Percentiles rank a stretch among this genome's conserved stretches.
Conservation (phyloP, 2,329 filamentous ascomycete species). For the Penicillium freii region DNA sequence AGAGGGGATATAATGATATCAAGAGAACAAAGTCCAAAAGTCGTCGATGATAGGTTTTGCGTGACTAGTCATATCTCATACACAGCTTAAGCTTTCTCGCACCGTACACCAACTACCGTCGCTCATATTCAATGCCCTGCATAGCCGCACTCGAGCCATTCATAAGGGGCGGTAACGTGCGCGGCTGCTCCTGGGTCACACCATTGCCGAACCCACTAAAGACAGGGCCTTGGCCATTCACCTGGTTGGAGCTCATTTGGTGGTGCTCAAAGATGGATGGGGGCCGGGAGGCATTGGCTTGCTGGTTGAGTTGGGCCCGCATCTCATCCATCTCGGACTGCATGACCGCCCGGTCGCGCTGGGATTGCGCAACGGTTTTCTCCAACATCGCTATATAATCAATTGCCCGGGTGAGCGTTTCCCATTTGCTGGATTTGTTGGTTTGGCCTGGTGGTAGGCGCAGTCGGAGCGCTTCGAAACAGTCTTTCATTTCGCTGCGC, state of each 20-base stretch:
- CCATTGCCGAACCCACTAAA: slow-evolving; percentile 32
- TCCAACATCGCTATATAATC: slow-evolving; percentile 50
- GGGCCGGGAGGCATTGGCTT: slow-evolving; percentile 33
- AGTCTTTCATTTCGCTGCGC: slow-evolving; percentile 54
- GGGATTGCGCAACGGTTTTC: slow-evolving; percentile 38
- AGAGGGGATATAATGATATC: slow-evolving; percentile 20
- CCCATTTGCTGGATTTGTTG: slow-evolving; percentile 55
- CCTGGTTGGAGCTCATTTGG: slow-evolving; percentile 33
- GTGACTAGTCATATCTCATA: slow-evolving; percentile 29
- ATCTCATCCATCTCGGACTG: slow-evolving; percentile 39
- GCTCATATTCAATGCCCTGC: slow-evolving; percentile 52
- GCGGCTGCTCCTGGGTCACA: slow-evolving; percentile 43
- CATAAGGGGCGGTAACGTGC: slow-evolving; percentile 49
- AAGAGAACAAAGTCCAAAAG: slow-evolving; percentile 16
- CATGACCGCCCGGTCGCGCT: slow-evolving; percentile 40
- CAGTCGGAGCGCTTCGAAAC: slow-evolving; percentile 48
- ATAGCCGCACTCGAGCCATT: slow-evolving; percentile 47
- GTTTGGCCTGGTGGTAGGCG: slow-evolving; percentile 48
- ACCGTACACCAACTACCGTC: slow-evolving; percentile 31
- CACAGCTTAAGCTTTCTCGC: slow-evolving; percentile 3
- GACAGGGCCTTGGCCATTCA: slow-evolving; percentile 35
- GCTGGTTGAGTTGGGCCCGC: slow-evolving; percentile 41
- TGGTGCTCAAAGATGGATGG: slow-evolving; percentile 38
- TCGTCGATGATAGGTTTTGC: slow-evolving; percentile 17
- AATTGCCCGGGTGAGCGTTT: slow-evolving; percentile 50